Conservation (phyloP, 306 rosid species). For the Castanea mollissima region DNA sequence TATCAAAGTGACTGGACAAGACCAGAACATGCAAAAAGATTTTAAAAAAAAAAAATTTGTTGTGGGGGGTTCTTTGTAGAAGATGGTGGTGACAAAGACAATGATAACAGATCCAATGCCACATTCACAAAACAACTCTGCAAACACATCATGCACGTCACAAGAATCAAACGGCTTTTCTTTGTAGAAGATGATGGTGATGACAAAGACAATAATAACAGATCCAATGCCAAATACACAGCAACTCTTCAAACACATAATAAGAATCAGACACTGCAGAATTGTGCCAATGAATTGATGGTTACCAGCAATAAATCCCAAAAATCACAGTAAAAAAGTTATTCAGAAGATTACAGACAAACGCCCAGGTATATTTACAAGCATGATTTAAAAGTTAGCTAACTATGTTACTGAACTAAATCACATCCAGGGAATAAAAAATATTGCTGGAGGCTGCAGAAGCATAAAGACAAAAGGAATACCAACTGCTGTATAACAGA, state of each 20-base stretch:
- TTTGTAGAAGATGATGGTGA: too few relatives aligned
- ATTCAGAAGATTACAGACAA: background rate
- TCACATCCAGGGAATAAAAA: slow-evolving; percentile 13
- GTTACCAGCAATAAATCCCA: background rate
- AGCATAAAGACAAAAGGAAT: slow-evolving; percentile 25
- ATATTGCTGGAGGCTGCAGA: slow-evolving; percentile 9
- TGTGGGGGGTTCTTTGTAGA: too few relatives aligned
- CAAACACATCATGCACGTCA: background rate
- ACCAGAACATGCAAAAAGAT: too few relatives aligned
- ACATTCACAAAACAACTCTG: background rate
- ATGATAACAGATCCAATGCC: background rate
- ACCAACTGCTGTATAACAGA: slow-evolving; percentile 12
- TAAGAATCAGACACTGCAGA: too few relatives aligned
- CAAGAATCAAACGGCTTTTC: too few relatives aligned
- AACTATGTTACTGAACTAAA: slow-evolving; percentile 24
- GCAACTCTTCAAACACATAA: background rate
- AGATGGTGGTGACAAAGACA: too few relatives aligned
- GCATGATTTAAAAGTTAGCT: slow-evolving; percentile 20
- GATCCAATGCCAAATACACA: background rate
- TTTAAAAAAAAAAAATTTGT: too few relatives aligned
- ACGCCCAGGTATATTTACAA: slow-evolving; percentile 1
- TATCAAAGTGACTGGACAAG: too few relatives aligned
- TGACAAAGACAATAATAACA: background rate
- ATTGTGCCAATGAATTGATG: background rate
- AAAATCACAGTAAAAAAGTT: background rate